A percentile compares a stretch with the other conserved stretches of the same genome.
Conservation (phyloP, 768 basidiomycete species). For the Amanita jacksonii region DNA sequence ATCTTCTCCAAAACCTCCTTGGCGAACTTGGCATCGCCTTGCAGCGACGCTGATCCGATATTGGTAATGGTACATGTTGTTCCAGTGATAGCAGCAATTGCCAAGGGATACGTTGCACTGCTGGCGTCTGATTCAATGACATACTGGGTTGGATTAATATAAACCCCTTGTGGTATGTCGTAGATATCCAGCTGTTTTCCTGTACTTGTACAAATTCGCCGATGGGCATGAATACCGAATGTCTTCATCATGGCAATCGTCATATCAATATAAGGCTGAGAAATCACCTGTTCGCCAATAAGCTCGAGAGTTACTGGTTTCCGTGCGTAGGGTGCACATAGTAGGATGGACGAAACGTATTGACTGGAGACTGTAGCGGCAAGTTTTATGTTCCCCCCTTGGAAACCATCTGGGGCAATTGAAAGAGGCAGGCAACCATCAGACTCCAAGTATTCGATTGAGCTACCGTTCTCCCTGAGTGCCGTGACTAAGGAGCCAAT, state of each 20-base stretch:
- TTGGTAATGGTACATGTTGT: constrained; percentile 89
- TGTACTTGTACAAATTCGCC: constrained; percentile 48
- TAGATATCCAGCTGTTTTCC: constrained; percentile 72
- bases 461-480: constrained; percentile 68
- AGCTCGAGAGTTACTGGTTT: constrained; percentile 84
- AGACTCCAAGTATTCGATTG: constrained; percentile 69
- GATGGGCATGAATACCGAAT: constrained; percentile 73
- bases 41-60: constrained; percentile 84
- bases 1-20: constrained; percentile 88
- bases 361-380: constrained; percentile 95
- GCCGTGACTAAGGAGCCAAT: constrained; percentile 93
- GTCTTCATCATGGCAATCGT: constrained; percentile 96
- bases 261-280: constrained; percentile 99
- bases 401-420: constrained; percentile 75
- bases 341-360: constrained; percentile 95
- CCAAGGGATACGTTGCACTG: constrained; percentile 93
- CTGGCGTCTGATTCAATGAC: constrained; percentile 94
- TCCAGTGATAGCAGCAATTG: constrained; percentile 96
- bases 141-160: constrained; percentile 72
- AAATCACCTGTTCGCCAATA: constrained; percentile 91
- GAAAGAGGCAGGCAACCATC: constrained; percentile 83
- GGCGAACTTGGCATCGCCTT: constrained; percentile 97
- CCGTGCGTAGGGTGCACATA: constrained; percentile 89
- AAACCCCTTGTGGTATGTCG: constrained; percentile 72
- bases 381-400: constrained; percentile 74